Percentiles rank a stretch among this genome's conserved stretches.
These are phyloP conservation scores for Lactarius indigo DNA, from an alignment of 768 basidiomycete genomes.

Conservation along the genomic window DNA sequence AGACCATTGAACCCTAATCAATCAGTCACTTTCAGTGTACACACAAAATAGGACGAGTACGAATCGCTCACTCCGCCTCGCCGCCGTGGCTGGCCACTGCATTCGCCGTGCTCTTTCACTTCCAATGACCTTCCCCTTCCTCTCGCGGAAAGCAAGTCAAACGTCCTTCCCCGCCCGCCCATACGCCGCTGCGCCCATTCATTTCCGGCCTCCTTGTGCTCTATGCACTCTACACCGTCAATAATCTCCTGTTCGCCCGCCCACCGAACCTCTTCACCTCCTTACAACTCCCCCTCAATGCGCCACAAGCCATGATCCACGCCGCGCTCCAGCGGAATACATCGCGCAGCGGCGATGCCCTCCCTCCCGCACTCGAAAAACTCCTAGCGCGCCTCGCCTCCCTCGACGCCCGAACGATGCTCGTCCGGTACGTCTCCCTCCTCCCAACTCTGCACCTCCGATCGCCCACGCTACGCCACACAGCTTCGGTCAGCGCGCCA, in stretches of 20 bases:
- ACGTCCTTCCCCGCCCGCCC: background rate
- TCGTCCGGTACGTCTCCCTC: conserved; percentile 18
- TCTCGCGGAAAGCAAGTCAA: background rate
- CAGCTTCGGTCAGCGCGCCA: conserved; percentile 21
- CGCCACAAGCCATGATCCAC: conserved; percentile 12
- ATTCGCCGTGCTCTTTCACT: background rate
- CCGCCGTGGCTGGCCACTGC: background rate
- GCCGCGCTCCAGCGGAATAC: background rate
- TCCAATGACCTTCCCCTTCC: background rate
- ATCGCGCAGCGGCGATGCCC: background rate
- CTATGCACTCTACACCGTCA: conserved; percentile 21
- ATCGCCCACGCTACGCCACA: background rate
- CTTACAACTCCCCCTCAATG: conserved; percentile 20
- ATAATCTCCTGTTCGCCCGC: conserved; percentile 15
- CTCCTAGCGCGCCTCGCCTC: conserved; percentile 25
- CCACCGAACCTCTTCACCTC: conserved; percentile 24
- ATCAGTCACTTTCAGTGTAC: no score
- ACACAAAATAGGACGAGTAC: background rate
- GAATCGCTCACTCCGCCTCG: background rate
- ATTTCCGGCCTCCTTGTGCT: conserved; percentile 15
- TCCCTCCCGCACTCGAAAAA: conserved; percentile 19
- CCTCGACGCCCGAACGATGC: conserved; percentile 19
- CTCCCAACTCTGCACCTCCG: background rate
- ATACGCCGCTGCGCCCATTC: conserved; percentile 8
- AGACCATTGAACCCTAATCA: conserved; percentile 27